These are phyloP conservation scores for Pharus latifolius DNA, from an alignment of 176 grass and related monocot genomes.

Conservation along the genomic window DNA sequence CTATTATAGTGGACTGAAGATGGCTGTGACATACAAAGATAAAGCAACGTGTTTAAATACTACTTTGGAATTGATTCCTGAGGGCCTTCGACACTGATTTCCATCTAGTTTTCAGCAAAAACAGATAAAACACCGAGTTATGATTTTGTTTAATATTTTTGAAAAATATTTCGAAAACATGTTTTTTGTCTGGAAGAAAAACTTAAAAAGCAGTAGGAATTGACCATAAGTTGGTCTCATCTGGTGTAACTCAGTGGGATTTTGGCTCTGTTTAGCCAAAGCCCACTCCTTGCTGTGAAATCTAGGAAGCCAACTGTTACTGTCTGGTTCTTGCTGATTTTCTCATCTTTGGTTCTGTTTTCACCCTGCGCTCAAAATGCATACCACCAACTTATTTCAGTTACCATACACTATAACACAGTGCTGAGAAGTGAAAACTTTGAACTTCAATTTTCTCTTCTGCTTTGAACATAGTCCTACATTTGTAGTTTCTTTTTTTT, in stretches of 20 bases:
- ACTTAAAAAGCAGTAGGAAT: not conserved
- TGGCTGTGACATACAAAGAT: not conserved
- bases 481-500: not conserved
- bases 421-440: not conserved
- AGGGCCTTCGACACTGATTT: no score
- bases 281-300: not conserved
- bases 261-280: not conserved
- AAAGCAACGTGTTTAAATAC: not conserved
- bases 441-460: not conserved
- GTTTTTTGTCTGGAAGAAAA: not conserved
- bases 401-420: not conserved
- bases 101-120: no score
- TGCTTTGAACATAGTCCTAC: not conserved
- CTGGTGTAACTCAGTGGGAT: no score
- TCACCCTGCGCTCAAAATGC: not conserved
- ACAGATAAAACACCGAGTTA: no score
- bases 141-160: not conserved
- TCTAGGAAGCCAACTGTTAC: not conserved
- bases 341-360: not conserved
- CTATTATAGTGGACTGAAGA: not conserved
- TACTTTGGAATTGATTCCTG: no score
- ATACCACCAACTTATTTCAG: not conserved
- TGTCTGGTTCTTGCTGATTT: not conserved
- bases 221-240: not conserved
- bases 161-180: not conserved